Conservation (phyloP, 1,139 yeast species). For the Candida sanyaensis region DNA sequence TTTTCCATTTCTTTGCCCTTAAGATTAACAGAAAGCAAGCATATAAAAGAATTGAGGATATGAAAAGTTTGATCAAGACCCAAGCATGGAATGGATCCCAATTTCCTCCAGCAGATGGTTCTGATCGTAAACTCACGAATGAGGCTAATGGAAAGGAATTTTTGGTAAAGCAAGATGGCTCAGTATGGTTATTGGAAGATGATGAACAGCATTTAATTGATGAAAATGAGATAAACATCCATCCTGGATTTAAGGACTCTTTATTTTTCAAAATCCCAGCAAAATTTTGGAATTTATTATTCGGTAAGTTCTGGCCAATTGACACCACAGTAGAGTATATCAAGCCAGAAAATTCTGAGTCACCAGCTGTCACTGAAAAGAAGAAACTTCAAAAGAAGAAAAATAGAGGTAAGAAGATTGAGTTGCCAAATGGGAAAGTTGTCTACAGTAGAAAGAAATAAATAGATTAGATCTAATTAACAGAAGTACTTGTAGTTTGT, state of each 20-base stretch:
- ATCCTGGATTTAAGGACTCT: slow-evolving; percentile 56
- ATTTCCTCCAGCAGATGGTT: slow-evolving; percentile 48
- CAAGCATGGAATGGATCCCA: slow-evolving; percentile 65
- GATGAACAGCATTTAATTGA: slow-evolving; percentile 35
- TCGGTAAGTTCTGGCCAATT: slow-evolving; percentile 40
- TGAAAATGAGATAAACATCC: slow-evolving; percentile 38
- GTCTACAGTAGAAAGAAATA: slow-evolving; percentile 44
- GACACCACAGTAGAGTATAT: slow-evolving; percentile 23
- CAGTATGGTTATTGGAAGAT: slow-evolving; percentile 61
- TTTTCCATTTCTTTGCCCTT: slow-evolving; percentile 61
- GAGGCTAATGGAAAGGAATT: slow-evolving; percentile 56
- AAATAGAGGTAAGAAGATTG: slow-evolving; percentile 47
- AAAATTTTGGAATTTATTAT: slow-evolving; percentile 43
- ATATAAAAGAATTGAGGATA: slow-evolving; percentile 52
- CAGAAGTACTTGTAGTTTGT: background rate
- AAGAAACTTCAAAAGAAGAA: slow-evolving; percentile 32
- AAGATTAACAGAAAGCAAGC: slow-evolving; percentile 61
- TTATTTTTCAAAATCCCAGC: slow-evolving; percentile 51
- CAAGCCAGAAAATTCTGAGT: slow-evolving; percentile 15
- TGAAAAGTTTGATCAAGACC: slow-evolving; percentile 52
- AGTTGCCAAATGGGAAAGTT: slow-evolving; percentile 62
- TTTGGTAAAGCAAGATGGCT: slow-evolving; percentile 68
- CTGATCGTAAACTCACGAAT: slow-evolving; percentile 40
- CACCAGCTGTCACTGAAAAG: slow-evolving; percentile 14
- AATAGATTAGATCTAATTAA: slow-evolving; percentile 5